Conservation (phyloP, 306 rosid genomes). For the Quercus mongolica region DNA sequence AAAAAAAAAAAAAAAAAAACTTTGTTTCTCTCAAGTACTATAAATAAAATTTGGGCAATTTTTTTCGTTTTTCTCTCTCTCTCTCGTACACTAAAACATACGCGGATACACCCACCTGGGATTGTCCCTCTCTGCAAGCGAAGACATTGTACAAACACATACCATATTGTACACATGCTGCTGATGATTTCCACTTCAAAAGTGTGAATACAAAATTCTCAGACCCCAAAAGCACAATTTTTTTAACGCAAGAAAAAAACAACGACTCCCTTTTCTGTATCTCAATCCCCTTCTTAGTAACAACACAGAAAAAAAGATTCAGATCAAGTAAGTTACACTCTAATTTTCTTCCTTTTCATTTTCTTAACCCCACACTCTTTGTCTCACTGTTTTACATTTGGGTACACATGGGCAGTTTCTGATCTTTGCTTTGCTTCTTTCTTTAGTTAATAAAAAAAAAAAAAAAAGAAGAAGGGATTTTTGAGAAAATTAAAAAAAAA, state of each 20-base stretch:
- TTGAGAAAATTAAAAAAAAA: too few relatives aligned
- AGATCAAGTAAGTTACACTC: conserved; percentile 37
- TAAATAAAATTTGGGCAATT: conserved; percentile 9
- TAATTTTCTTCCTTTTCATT: neutral
- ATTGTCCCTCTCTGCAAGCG: conserved; percentile 19
- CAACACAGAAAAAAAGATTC: conserved; percentile 1
- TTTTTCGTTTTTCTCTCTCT: conserved; percentile 4
- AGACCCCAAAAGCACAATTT: neutral
- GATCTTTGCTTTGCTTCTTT: neutral
- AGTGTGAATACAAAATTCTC: conserved; percentile 15
- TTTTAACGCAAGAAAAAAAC: too few relatives aligned
- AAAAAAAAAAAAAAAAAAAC: neutral
- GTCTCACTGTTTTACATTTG: conserved; percentile 1
- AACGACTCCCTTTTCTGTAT: conserved; percentile 4
- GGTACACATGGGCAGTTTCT: neutral
- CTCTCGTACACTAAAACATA: neutral
- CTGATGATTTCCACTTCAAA: conserved; percentile 1
- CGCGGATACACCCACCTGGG: neutral
- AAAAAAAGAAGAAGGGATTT: neutral
- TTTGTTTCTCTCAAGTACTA: neutral
- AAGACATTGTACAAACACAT: conserved; percentile 12
- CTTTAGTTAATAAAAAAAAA: neutral
- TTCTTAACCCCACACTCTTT: neutral
- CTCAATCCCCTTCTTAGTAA: neutral
- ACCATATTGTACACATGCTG: neutral